Base-by-base conservation (phyloP, 2,329 filamentous ascomycete genomes). In the Helotiales sp. region DNA sequence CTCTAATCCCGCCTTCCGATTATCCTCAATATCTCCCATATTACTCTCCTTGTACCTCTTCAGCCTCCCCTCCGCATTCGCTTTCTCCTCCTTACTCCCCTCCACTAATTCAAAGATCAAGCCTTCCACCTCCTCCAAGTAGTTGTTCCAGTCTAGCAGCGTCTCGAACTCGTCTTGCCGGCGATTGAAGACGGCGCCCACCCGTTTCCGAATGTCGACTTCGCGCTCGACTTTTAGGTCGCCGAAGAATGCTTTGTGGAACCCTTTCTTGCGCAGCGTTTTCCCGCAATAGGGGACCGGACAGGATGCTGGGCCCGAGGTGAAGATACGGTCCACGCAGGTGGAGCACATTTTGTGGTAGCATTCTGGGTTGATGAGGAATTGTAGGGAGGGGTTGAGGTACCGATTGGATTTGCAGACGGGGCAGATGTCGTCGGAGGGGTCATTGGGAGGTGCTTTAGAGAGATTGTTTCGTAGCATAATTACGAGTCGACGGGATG, bases 321-420 rank as follows among this genome's bases (percentile, higher is more conserved):
- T 91, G 85, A 98, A 99, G 75, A 98, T 92, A 64, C 95, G 91
- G 80, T 95, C 92, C 49, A 98, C 94, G 82, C 96, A 99, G 65
- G 92, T 94, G 79, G 93, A 91, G 84, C 96, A 99, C 93, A 99
- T 98, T 73, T 93, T 93, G 84, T 99, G 96, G 84, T 99, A 99
- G 86, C 96, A 99, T 84, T 97, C 93, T 8, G 95, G 93, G 79
- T 98, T 97, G 82, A 99, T 94, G 74, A 96, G 91, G 82, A 99
- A 98, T 71, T 91, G 87, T 87, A 99, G 94, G 82, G 93, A 91
- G 69, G 89, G 90, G 83, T 97, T 97, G 76, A 98, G 91, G 83
- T 98, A 98, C 71, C 93, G 92, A 68, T 92, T 93, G 67, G 93
- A 96, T 82, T 97, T 97, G 91, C 96, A 99, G 73, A 98, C 93